phyloP scores from a whole-genome alignment of 441 rosid genomes.

The Arabidopsis hybrid region DNA sequence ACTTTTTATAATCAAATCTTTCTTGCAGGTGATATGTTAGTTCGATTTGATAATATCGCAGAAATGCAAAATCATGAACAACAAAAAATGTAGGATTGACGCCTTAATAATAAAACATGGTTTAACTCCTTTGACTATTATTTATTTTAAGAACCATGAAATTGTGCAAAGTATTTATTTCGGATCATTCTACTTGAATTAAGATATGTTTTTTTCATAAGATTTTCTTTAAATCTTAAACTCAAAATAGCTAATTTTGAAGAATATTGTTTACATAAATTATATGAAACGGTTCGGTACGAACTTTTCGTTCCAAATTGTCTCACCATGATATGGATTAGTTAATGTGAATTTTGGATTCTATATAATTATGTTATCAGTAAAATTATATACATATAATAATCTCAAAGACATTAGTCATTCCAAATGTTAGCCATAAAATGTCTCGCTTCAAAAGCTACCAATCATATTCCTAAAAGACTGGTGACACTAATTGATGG shows the following conservation, averaged over 20 bases:
- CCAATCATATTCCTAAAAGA: slow-evolving; percentile 28
- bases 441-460: slow-evolving; percentile 30
- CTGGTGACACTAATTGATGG: background rate
- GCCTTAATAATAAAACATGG: background rate
- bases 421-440: slow-evolving; percentile 9
- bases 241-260: too few species aligned
- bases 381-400: background rate
- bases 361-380: background rate
- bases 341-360: too few species aligned
- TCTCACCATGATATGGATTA: too few species aligned
- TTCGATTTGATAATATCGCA: slow-evolving; percentile 16
- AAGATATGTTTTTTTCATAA: background rate
- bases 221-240: too few species aligned
- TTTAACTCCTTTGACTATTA: too few species aligned
- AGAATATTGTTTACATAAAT: too few species aligned
- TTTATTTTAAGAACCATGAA: background rate
- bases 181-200: background rate
- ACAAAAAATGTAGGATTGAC: background rate
- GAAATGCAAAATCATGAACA: slow-evolving; percentile 10
- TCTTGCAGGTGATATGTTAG: slow-evolving; percentile 1
- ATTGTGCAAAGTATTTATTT: background rate
- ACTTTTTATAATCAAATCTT: background rate
- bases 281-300: too few species aligned
- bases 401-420: slow-evolving; percentile 6
- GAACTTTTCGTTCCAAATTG: too few species aligned